Conservation (phyloP, 768 basidiomycete species). For the Piloderma croceum region DNA sequence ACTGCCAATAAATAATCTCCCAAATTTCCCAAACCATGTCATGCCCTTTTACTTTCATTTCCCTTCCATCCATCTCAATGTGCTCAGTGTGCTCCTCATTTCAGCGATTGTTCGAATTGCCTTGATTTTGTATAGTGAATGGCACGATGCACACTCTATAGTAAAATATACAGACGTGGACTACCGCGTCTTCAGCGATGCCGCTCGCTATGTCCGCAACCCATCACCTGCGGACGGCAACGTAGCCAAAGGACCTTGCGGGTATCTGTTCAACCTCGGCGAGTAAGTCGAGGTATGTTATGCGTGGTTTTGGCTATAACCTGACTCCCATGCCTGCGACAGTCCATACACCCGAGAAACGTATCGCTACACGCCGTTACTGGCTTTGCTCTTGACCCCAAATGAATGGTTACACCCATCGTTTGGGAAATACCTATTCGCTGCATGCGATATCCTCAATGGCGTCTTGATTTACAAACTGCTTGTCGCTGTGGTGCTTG, state of each 20-base stretch:
- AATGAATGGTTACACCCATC: conserved; percentile 76
- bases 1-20: no score
- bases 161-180: conserved; percentile 99
- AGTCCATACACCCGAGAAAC: conserved; percentile 91
- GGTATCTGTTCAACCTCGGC: conserved; percentile 43
- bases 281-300: conserved; percentile 71
- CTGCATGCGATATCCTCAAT: conserved; percentile 75
- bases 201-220: conserved; percentile 61
- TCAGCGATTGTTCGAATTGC: conserved; percentile 57
- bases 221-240: conserved; percentile 41
- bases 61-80: no score
- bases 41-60: no score
- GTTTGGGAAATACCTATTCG: conserved; percentile 90
- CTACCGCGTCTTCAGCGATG: conserved; percentile 93
- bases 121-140: conserved; percentile 82
- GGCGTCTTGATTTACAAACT: conserved; percentile 66
- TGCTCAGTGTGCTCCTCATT: conserved; percentile 45
- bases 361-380: conserved; percentile 93
- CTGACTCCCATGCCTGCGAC: conserved; percentile 11
- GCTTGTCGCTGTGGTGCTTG: conserved; percentile 47
- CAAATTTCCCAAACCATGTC: no score
- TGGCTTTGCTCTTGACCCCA: conserved; percentile 77
- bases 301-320: background rate
- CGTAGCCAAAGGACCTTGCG: conserved; percentile 56
- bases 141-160: conserved; percentile 76